These are phyloP conservation scores for Setaria italica DNA, from an alignment of 202 grass and related monocot species.

Conservation along the genomic window DNA sequence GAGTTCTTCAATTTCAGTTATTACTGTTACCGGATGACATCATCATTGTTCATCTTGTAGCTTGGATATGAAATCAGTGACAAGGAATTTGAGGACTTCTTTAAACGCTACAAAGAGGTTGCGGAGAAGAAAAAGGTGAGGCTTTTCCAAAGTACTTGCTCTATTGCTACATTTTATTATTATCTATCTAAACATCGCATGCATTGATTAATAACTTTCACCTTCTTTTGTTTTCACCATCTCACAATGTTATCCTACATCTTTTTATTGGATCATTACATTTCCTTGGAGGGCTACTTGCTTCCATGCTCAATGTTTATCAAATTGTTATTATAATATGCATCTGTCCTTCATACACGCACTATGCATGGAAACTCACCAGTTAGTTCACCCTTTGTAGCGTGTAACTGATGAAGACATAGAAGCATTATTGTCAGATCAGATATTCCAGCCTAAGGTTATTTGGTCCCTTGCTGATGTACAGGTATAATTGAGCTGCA, in stretches of 20 bases:
- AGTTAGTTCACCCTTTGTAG: slow-evolving; percentile 53
- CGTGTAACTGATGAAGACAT: slow-evolving; percentile 92
- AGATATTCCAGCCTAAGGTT: slow-evolving; percentile 91
- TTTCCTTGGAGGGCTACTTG: background rate
- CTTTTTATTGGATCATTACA: background rate
- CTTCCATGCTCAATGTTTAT: background rate
- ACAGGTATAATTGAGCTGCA: slow-evolving; percentile 61
- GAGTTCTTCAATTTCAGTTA: slow-evolving; percentile 14
- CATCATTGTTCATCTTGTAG: slow-evolving; percentile 46
- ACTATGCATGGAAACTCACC: slow-evolving; percentile 36
- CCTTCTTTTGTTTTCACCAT: background rate
- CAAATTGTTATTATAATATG: background rate
- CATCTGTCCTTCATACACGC: background rate
- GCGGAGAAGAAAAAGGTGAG: slow-evolving; percentile 98
- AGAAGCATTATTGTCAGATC: slow-evolving; percentile 87
- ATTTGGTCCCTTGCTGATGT: slow-evolving; percentile 93
- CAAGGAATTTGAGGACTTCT: slow-evolving; percentile 94
- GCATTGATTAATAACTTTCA: slow-evolving; percentile 16
- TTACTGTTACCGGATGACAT: slow-evolving; percentile 22
- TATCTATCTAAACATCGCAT: slow-evolving; percentile 1
- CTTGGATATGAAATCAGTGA: slow-evolving; percentile 92
- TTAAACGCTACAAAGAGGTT: slow-evolving; percentile 97
- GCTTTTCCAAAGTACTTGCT: slow-evolving; percentile 14
- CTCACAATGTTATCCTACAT: background rate
- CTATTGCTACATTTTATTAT: slow-evolving; percentile 19